Conservation (phyloP, 2,329 filamentous ascomycete species). For the Beauveria pseudobassiana region DNA sequence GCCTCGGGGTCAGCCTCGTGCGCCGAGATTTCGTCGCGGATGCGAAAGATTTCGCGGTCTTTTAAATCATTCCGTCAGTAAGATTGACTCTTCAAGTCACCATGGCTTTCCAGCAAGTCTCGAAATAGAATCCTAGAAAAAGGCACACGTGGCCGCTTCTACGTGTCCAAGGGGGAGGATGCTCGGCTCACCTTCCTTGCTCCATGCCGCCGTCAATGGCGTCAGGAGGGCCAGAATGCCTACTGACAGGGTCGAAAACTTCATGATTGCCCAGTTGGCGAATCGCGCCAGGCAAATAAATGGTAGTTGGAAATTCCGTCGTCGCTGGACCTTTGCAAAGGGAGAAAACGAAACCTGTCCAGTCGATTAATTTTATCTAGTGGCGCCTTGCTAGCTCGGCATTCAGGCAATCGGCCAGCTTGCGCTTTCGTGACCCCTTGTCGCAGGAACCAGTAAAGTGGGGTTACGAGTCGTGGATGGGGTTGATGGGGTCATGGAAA, state of each 20-base stretch:
- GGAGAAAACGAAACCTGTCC: neutral
- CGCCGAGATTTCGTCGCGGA: constrained; percentile 76
- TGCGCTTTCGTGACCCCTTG: constrained; percentile 6
- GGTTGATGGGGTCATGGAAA: too few relatives aligned
- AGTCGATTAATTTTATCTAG: neutral
- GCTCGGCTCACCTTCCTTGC: constrained; percentile 64
- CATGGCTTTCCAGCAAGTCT: neutral
- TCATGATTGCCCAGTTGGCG: constrained; percentile 54
- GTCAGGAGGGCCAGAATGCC: constrained; percentile 62
- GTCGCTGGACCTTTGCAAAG: neutral
- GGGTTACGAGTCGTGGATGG: neutral
- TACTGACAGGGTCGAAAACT: constrained; percentile 57
- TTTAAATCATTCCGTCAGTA: constrained; percentile 3
- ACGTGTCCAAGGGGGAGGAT: neutral
- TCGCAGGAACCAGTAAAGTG: constrained; percentile 4
- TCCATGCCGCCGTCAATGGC: constrained; percentile 67
- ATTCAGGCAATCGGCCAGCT: constrained; percentile 1
- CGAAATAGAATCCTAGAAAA: neutral
- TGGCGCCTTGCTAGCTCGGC: neutral
- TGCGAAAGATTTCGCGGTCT: constrained; percentile 97
- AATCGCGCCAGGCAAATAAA: neutral
- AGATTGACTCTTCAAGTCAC: neutral
- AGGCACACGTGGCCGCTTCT: constrained; percentile 5
- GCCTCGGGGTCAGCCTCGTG: constrained; percentile 70
- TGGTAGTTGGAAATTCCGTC: constrained; percentile 3